These are phyloP conservation scores for Fusarium sp. DNA, from an alignment of 2,329 filamentous ascomycete genomes.

Conservation along the genomic window DNA sequence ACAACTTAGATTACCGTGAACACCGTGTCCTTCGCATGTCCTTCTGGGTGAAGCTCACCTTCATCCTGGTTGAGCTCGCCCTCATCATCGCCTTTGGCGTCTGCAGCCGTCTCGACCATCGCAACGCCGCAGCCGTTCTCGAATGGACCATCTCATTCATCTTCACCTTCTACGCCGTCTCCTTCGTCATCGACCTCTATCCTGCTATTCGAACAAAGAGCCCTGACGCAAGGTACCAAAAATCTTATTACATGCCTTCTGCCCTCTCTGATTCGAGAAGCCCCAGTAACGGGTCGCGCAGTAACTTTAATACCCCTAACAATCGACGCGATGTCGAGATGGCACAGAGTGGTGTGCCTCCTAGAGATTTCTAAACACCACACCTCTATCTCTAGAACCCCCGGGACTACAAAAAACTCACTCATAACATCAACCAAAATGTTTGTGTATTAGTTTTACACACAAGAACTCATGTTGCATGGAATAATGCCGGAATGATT, in stretches of 20 bases:
- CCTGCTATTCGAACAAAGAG: conserved; percentile 78
- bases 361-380: conserved; percentile 28
- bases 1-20: conserved; percentile 75
- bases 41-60: conserved; percentile 89
- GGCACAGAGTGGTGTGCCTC: conserved; percentile 30
- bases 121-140: conserved; percentile 81
- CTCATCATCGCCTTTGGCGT: conserved; percentile 82
- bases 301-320: conserved; percentile 14
- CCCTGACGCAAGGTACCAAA: conserved; percentile 51
- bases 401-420: not conserved
- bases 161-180: conserved; percentile 90
- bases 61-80: conserved; percentile 84
- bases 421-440: not conserved
- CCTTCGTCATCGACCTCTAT: conserved; percentile 88
- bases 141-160: conserved; percentile 87
- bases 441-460: not conserved
- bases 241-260: conserved; percentile 40
- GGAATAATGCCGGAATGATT: conserved; percentile 39
- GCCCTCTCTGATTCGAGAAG: conserved; percentile 32
- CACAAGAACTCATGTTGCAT: conserved; percentile 17
- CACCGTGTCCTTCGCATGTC: conserved; percentile 81
- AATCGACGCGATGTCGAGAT: conserved; percentile 35
- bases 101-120: conserved; percentile 62
- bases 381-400: not conserved
- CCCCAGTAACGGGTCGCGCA: conserved; percentile 35